These are phyloP conservation scores for Saccharomycopsis fibuligera DNA, from an alignment of 805 yeast species.

Conservation along the genomic window DNA sequence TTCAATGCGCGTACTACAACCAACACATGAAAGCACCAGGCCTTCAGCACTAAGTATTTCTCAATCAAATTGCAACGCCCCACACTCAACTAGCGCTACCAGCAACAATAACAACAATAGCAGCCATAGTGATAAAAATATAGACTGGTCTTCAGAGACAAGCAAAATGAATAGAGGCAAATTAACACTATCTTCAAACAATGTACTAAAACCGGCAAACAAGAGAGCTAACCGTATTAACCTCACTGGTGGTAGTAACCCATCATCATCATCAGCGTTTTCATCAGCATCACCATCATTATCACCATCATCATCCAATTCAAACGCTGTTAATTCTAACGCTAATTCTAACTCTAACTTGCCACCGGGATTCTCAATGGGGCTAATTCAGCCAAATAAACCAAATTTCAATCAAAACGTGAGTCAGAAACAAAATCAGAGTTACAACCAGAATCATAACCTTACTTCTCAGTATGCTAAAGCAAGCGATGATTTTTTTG, in stretches of 20 bases:
- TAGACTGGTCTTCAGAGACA: slow-evolving; percentile 25
- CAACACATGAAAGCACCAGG: too few relatives aligned
- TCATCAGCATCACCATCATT: too few relatives aligned
- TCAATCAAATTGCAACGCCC: too few relatives aligned
- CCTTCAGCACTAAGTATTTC: too few relatives aligned
- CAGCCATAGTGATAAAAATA: slow-evolving; percentile 3
- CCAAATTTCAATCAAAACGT: neutral
- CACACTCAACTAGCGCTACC: neutral
- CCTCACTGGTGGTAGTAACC: neutral
- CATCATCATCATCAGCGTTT: too few relatives aligned
- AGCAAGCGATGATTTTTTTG: slow-evolving; percentile 17
- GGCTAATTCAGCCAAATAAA: slow-evolving; percentile 31
- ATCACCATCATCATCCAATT: slow-evolving; percentile 3
- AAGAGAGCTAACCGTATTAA: neutral
- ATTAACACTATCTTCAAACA: slow-evolving; percentile 12
- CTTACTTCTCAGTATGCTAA: slow-evolving; percentile 1
- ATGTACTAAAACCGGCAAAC: slow-evolving; percentile 4
- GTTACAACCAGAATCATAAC: neutral
- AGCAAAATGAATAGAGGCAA: slow-evolving; percentile 18
- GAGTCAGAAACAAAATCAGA: too few relatives aligned
- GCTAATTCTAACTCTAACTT: slow-evolving; percentile 12
- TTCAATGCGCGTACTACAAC: neutral
- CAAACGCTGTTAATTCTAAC: slow-evolving; percentile 11
- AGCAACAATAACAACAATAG: neutral
- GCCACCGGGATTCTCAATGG: slow-evolving; percentile 39